Conservation (phyloP, 2,329 filamentous ascomycete genomes). For the Cladophialophora bantiana region DNA sequence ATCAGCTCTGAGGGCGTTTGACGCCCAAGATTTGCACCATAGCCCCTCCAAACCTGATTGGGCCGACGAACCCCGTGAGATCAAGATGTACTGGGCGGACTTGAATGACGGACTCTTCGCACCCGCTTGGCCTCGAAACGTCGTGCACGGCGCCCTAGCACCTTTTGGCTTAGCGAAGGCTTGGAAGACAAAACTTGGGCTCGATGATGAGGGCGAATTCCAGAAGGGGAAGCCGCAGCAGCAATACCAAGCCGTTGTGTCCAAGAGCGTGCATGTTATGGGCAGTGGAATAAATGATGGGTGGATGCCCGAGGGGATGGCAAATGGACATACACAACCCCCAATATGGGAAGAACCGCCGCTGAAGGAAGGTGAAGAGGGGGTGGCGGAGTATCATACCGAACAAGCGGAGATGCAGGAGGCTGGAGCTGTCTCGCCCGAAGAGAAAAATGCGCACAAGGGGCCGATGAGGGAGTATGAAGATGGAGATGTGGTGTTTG, state of each 20-base stretch:
- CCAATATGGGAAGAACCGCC: constrained; percentile 14
- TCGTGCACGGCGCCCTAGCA: constrained; percentile 53
- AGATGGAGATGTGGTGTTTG: constrained; percentile 11
- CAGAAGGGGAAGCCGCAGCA: not conserved
- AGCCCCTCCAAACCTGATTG: constrained; percentile 36
- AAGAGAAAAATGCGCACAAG: not conserved
- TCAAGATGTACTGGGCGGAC: constrained; percentile 57
- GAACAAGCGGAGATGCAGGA: not conserved
- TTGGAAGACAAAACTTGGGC: constrained; percentile 12
- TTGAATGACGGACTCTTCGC: constrained; percentile 59
- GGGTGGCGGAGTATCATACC: not conserved
- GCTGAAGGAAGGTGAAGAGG: not conserved
- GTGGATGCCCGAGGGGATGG: constrained; percentile 28
- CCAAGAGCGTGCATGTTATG: constrained; percentile 34
- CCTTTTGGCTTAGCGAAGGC: constrained; percentile 38
- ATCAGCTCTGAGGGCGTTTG: constrained; percentile 21
- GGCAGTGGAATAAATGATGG: constrained; percentile 28
- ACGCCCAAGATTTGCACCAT: constrained; percentile 10
- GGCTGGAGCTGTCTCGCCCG: not conserved
- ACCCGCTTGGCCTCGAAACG: constrained; percentile 51
- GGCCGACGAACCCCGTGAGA: constrained; percentile 42
- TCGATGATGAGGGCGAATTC: constrained; percentile 13
- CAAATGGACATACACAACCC: constrained; percentile 13
- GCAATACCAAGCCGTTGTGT: constrained; percentile 11
- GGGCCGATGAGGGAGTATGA: not conserved